phyloP scores from a whole-genome alignment of 371 early-diverging fungal species.

The Entomophthora muscae region DNA sequence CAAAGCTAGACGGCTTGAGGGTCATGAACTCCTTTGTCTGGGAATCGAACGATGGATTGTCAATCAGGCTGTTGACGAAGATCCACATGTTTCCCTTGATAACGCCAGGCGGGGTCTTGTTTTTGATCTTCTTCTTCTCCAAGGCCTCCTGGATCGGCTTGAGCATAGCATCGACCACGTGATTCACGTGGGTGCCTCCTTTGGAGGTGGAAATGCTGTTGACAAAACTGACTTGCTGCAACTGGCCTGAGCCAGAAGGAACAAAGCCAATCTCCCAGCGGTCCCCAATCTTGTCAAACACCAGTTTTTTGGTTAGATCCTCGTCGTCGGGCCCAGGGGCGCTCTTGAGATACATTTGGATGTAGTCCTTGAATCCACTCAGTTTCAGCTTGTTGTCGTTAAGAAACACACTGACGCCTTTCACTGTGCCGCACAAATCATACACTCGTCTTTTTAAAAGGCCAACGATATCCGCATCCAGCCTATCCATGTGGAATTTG shows the following conservation, averaged over 20 bases:
- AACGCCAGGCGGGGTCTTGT: constrained; percentile 63
- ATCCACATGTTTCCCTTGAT: constrained; percentile 88
- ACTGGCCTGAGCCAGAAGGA: constrained; percentile 13
- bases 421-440: constrained; percentile 91
- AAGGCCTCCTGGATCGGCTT: constrained; percentile 49
- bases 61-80: constrained; percentile 94
- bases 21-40: constrained; percentile 99
- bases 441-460: constrained; percentile 93
- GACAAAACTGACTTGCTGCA: constrained; percentile 76
- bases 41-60: constrained; percentile 98
- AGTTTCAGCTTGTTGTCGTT: constrained; percentile 78
- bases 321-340: constrained; percentile 10
- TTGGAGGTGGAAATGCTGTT: constrained; percentile 96
- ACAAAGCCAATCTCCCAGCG: constrained; percentile 98
- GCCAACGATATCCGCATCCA: constrained; percentile 81
- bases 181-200: constrained; percentile 93
- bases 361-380: constrained; percentile 85
- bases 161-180: constrained; percentile 82
- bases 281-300: constrained; percentile 21
- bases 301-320: constrained; percentile 10
- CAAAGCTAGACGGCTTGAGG: constrained; percentile 64
- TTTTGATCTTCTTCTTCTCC: constrained; percentile 76
- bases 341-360: constrained; percentile 50
- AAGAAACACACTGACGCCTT: constrained; percentile 78
- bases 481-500: constrained; percentile 78